Conservation (phyloP, 129 eudicot genomes). For the Scalesia atractyloides region DNA sequence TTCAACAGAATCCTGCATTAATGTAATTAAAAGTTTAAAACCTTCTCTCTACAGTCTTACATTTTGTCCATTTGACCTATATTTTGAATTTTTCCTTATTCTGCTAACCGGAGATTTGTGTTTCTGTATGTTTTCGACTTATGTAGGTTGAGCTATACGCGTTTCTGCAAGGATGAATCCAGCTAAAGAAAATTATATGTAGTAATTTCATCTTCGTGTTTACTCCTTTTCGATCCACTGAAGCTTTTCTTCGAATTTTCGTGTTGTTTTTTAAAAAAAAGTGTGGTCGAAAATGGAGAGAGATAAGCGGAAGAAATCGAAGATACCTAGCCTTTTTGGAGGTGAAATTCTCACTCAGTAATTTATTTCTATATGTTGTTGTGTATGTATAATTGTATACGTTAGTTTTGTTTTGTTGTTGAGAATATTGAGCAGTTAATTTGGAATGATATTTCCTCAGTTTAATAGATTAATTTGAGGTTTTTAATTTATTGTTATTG, state of each 20-base stretch:
- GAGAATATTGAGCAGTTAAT: constrained; percentile 24
- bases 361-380: neutral
- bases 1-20: constrained; percentile 23
- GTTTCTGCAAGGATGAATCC: neutral
- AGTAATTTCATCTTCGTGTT: neutral
- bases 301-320: constrained; percentile 36
- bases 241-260: neutral
- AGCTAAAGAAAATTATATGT: constrained; percentile 6
- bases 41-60: constrained; percentile 20
- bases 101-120: constrained; percentile 21
- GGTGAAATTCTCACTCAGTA: constrained; percentile 22
- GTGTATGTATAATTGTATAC: neutral
- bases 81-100: neutral
- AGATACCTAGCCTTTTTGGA: constrained; percentile 38
- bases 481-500: neutral
- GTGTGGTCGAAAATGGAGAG: constrained; percentile 34
- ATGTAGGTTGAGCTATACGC: constrained; percentile 11
- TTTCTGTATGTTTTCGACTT: constrained; percentile 8
- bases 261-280: neutral
- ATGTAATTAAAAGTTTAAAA: constrained; percentile 14
- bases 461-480: constrained; percentile 10
- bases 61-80: constrained; percentile 17
- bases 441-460: constrained; percentile 12
- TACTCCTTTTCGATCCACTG: constrained; percentile 16
- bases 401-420: constrained; percentile 21